A percentile compares a stretch with the other conserved stretches of the same genome.
phyloP scores from a whole-genome alignment of 371 early-diverging fungal genomes.

The Haplosporangium sp. region DNA sequence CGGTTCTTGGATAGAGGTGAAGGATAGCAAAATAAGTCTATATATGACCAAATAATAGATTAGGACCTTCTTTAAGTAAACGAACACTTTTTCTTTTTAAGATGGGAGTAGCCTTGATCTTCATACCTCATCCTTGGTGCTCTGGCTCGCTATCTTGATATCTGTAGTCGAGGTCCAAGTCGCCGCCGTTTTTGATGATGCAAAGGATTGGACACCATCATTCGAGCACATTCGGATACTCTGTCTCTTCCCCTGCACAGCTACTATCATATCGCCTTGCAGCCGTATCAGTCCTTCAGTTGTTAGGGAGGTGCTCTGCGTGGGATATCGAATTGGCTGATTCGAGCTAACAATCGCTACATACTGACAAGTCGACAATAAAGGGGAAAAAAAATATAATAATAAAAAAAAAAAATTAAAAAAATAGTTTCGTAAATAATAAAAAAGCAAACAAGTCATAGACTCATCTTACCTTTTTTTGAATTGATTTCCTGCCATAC shows the following conservation, averaged over 20 bases:
- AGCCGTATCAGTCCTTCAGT: not conserved
- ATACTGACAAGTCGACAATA: conserved; percentile 1
- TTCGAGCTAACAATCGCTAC: conserved; percentile 27
- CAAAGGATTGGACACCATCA: too few species aligned
- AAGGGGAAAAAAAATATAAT: too few species aligned
- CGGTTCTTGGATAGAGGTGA: conserved; percentile 31
- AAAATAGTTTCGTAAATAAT: too few species aligned
- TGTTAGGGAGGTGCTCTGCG: not conserved
- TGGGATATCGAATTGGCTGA: not conserved
- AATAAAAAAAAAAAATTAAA: too few species aligned
- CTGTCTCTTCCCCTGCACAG: conserved; percentile 7
- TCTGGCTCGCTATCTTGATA: conserved; percentile 12
- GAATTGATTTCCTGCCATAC: not conserved
- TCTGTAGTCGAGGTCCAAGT: conserved; percentile 26
- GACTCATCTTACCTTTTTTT: conserved; percentile 12
- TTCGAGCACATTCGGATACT: conserved; percentile 2
- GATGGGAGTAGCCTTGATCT: not conserved
- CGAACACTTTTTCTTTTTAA: not conserved
- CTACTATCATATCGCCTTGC: conserved; percentile 20
- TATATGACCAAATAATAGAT: not conserved
- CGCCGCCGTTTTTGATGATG: not conserved
- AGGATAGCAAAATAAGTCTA: conserved; percentile 18
- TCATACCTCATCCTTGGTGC: conserved; percentile 15
- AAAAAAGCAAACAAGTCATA: too few species aligned
- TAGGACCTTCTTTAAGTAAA: too few species aligned